Base-by-base conservation (phyloP, 2,329 filamentous ascomycete genomes). In the Alternaria angustiovoidea region DNA sequence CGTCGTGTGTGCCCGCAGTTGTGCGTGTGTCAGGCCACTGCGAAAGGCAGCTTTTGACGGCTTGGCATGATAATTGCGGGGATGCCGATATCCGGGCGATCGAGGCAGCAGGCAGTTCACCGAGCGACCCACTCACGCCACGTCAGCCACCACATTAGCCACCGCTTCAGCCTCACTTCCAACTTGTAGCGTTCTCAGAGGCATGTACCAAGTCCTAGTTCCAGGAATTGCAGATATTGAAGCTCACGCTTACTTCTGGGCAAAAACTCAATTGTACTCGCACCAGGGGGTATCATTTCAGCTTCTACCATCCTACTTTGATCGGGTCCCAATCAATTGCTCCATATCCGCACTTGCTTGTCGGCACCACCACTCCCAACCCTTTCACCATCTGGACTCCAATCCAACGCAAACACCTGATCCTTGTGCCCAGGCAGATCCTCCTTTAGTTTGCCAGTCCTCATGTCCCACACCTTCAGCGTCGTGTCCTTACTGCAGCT, bases 281-380 rank as follows among this genome's bases (percentile, higher is more conserved):
- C 52, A 57, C 53, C 53, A 53, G 54, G 58, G 39, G 59, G 59
- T 61, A 61, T 61, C 59, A 54, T 61, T 61, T 42, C 43, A 57
- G 22, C 48, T 49, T 49, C 46, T 51, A 49, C 42, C 28, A 34
- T 59, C 30, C 46, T 43, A 48, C n/a, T 38, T 16, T 32, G 36
- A 46, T 26, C 39, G 48, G 6, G 5, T 30, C 46, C 36, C 26
- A 11, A 22, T 60, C 51, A 90, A 77, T 89, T 85, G 68, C 86
- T 83, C 88, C 88, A 90, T 67, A 89, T 85, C 71, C 86, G 82
- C 54, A 90, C 86, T 51, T 84, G 84, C 79, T 96, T 97, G 78
- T 99, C 95, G 76, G 94, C 94, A 9, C 95, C 95, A 55, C 94
- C 95, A 77, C 93, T 97, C 18, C 89, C 93, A 16, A 98, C 94